phyloP scores from a whole-genome alignment of 176 grass and related monocot genomes.

The Cenchrus americanus region DNA sequence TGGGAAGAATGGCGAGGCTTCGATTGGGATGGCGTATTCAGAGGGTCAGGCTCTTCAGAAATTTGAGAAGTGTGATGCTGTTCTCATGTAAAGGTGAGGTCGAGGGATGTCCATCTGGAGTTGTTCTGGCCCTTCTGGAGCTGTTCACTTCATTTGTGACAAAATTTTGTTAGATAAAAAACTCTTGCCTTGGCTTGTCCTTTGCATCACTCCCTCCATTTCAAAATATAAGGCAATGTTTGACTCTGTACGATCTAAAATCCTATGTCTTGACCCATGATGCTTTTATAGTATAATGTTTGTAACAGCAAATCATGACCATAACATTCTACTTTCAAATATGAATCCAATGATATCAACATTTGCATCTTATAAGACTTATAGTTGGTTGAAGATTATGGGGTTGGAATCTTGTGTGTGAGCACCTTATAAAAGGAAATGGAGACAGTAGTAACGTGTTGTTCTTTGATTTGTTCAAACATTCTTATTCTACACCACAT shows the following conservation, averaged over 20 bases:
- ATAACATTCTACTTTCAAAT: too few species aligned
- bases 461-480: too few species aligned
- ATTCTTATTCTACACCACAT: too few species aligned
- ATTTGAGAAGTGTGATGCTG: slow-evolving; percentile 68
- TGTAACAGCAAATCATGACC: neutral
- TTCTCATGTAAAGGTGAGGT: slow-evolving; percentile 64
- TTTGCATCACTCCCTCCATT: neutral
- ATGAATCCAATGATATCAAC: too few species aligned
- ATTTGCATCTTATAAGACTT: too few species aligned
- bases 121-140: slow-evolving; percentile 8
- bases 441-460: too few species aligned
- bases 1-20: slow-evolving; percentile 50
- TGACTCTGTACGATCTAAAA: neutral
- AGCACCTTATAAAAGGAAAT: too few species aligned
- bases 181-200: neutral
- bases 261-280: neutral
- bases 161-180: slow-evolving; percentile 29
- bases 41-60: slow-evolving; percentile 56
- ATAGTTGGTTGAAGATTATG: too few species aligned
- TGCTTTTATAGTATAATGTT: neutral
- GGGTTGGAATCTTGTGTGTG: too few species aligned
- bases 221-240: neutral
- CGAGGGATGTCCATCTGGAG: slow-evolving; percentile 5
- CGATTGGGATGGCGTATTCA: slow-evolving; percentile 77
- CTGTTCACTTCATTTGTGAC: slow-evolving; percentile 2